Conservation (phyloP, 1,284 basidiomycete species). For the Porodaedalea pini region DNA sequence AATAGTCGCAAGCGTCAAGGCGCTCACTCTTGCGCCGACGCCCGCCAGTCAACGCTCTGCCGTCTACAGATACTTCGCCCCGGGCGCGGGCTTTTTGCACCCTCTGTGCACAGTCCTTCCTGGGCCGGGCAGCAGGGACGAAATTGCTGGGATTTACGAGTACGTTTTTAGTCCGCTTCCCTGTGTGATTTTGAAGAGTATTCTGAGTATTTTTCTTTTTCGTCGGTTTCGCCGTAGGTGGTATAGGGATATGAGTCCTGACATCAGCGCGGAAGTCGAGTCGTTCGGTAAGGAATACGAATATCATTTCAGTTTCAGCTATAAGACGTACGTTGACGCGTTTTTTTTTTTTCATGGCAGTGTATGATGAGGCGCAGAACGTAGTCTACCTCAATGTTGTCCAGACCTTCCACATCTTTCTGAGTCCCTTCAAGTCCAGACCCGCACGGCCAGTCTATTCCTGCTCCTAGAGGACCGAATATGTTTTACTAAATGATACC, state of each 20-base stretch:
- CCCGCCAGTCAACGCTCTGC: slow-evolving; percentile 49
- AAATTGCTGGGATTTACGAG: slow-evolving; percentile 53
- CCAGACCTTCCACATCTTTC: slow-evolving; percentile 52
- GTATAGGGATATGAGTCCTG: slow-evolving; percentile 57
- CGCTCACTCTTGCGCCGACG: slow-evolving; percentile 41
- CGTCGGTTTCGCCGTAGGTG: slow-evolving; percentile 36
- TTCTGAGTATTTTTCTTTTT: neutral
- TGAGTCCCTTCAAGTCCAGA: slow-evolving; percentile 42
- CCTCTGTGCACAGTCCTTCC: slow-evolving; percentile 47
- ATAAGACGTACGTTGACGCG: neutral
- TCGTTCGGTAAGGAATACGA: slow-evolving; percentile 42
- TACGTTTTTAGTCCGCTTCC: slow-evolving; percentile 24
- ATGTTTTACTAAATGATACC: neutral
- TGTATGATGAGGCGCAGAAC: slow-evolving; percentile 40
- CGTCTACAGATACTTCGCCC: slow-evolving; percentile 44
- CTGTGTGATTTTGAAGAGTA: neutral
- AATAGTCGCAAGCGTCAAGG: slow-evolving; percentile 40
- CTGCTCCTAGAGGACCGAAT: neutral
- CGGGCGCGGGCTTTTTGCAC: slow-evolving; percentile 51
- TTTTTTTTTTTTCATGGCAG: slow-evolving; percentile 24
- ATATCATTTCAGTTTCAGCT: neutral
- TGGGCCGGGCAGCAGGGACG: slow-evolving; percentile 44
- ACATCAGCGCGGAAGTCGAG: slow-evolving; percentile 39
- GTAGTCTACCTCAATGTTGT: slow-evolving; percentile 44
- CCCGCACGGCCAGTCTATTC: slow-evolving; percentile 42